phyloP scores from a whole-genome alignment of 73 alveolate genomes.

The Paramecium pentaurelia region DNA sequence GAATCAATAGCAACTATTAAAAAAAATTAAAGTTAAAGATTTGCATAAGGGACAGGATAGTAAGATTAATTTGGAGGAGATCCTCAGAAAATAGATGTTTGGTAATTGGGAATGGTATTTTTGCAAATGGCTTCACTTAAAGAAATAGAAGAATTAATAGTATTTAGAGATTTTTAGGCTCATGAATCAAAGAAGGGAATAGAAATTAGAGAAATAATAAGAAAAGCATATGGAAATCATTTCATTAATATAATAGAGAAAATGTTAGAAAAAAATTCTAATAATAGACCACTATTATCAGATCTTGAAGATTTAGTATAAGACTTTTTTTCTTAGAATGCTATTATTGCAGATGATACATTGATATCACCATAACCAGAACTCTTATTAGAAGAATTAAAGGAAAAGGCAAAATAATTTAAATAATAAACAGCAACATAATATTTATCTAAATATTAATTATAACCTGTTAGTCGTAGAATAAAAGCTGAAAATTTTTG shows the following conservation, averaged over 20 bases:
- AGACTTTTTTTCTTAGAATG: background rate
- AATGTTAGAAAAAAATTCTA: background rate
- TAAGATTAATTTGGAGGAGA: constrained; percentile 12
- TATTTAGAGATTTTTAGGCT: background rate
- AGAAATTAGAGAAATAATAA: background rate
- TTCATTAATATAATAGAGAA: background rate
- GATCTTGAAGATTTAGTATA: background rate
- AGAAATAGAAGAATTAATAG: background rate
- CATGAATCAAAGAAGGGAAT: background rate
- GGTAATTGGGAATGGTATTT: constrained; percentile 8
- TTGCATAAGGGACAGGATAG: background rate
- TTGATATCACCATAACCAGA: background rate
- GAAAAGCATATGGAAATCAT: background rate
- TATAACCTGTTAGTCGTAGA: background rate
- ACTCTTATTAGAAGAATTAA: background rate
- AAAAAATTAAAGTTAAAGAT: constrained; percentile 14
- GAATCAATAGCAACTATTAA: background rate
- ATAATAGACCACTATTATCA: background rate
- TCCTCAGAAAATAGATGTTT: constrained; percentile 21
- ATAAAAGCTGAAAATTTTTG: background rate
- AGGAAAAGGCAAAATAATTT: background rate
- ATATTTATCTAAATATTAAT: background rate
- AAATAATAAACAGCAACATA: background rate
- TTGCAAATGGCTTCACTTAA: constrained; percentile 3
- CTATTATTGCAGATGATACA: background rate